phyloP scores from a whole-genome alignment of 768 basidiomycete species.

The Xerocomellus amylosporus region DNA sequence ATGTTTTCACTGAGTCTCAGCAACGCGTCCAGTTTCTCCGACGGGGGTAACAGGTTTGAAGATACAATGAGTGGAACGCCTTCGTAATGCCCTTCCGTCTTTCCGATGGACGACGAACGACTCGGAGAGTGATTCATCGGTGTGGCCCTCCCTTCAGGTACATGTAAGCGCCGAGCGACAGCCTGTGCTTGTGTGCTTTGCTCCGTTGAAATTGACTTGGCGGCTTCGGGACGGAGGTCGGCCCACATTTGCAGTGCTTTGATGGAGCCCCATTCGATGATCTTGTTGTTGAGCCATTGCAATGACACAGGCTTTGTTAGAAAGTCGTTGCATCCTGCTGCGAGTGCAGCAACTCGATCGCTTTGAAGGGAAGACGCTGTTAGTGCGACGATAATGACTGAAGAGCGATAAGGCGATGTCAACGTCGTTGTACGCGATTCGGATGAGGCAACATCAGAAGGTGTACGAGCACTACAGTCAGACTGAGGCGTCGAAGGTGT shows the following conservation, averaged over 20 bases:
- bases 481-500: constrained; percentile 66
- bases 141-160: constrained; percentile 45
- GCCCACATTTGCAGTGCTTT: constrained; percentile 93
- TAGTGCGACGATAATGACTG: constrained; percentile 98
- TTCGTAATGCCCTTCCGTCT: constrained; percentile 19
- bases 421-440: constrained; percentile 41
- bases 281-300: constrained; percentile 95
- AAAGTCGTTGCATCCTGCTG: constrained; percentile 98
- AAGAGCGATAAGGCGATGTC: constrained; percentile 76
- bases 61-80: constrained; percentile 18
- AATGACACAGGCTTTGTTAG: constrained; percentile 95
- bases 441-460: constrained; percentile 50
- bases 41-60: constrained; percentile 12
- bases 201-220: constrained; percentile 43
- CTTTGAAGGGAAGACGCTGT: constrained; percentile 94
- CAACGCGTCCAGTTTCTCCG: constrained; percentile 26
- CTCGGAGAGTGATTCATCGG: constrained; percentile 35
- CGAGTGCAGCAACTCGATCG: constrained; percentile 95
- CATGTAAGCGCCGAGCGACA: constrained; percentile 46
- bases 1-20: constrained; percentile 21
- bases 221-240: constrained; percentile 64
- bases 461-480: constrained; percentile 46
- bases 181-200: constrained; percentile 48
- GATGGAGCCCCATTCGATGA: constrained; percentile 99
- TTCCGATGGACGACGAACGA: constrained; percentile 38